Evolutionary conservation across 164 flowering plant genomes (phyloP).

Genomic region (Dillenia suffruticosa): DNA sequence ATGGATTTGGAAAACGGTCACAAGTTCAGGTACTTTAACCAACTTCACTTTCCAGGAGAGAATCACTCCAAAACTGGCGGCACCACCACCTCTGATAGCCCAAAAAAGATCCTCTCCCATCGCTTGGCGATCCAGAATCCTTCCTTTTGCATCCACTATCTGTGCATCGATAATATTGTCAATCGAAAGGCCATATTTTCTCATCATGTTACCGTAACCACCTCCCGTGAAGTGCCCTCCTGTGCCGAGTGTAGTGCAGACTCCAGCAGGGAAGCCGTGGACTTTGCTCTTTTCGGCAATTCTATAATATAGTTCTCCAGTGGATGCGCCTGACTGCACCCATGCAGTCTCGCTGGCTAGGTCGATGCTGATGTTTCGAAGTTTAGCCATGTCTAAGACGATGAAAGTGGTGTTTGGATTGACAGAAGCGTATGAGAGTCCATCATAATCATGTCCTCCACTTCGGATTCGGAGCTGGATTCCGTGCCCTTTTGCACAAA

Average conservation of each 20-base stretch:
- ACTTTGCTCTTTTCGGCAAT: constrained; percentile 29
- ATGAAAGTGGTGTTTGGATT: background rate
- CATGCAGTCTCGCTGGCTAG: constrained; percentile 17
- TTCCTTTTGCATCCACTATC: constrained; percentile 32
- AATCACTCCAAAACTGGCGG: constrained; percentile 1
- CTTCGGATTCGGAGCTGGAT: background rate
- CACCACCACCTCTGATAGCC: constrained; percentile 57
- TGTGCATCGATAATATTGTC: constrained; percentile 43
- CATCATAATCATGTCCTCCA: background rate
- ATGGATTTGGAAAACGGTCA: constrained; percentile 12
- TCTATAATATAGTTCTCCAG: constrained; percentile 33
- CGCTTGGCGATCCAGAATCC: constrained; percentile 25
- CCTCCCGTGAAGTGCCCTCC: constrained; percentile 45
- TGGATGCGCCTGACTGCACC: constrained; percentile 40
- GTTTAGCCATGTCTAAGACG: background rate
- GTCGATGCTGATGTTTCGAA: background rate
- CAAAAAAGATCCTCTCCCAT: constrained; percentile 59
- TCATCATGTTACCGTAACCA: constrained; percentile 39
- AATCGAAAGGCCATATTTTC: constrained; percentile 39
- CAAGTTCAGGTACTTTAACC: constrained; percentile 12
- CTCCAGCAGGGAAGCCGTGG: constrained; percentile 38
- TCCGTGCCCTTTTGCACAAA: background rate
- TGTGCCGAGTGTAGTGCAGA: constrained; percentile 35
- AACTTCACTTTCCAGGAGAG: constrained; percentile 14
- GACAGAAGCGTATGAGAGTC: background rate